Percentiles rank a stretch among this genome's conserved stretches.
phyloP scores from a whole-genome alignment of 768 basidiomycete genomes.

The Pluteus cervinus region DNA sequence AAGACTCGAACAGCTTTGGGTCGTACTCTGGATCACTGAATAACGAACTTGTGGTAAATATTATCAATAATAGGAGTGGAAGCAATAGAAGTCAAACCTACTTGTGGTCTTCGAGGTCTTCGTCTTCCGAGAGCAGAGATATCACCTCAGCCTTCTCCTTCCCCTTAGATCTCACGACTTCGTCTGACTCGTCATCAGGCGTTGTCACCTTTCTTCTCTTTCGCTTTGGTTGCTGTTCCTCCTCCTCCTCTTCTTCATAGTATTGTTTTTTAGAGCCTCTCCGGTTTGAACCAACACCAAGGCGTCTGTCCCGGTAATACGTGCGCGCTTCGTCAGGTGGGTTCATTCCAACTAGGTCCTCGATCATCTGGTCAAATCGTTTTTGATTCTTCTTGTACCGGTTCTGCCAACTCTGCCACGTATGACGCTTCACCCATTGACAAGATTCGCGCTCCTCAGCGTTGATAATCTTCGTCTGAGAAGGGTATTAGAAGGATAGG shows the following conservation, averaged over 20 bases:
- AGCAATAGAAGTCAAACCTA: too few species aligned
- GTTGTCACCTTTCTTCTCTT: too few species aligned
- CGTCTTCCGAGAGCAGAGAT: not conserved
- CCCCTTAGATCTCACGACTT: not conserved
- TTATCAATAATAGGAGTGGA: too few species aligned
- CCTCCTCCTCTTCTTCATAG: slow-evolving; percentile 4
- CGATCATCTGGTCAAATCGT: slow-evolving; percentile 30
- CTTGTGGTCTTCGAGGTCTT: slow-evolving; percentile 1
- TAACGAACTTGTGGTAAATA: too few species aligned
- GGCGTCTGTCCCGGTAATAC: slow-evolving; percentile 12
- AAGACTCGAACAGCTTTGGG: too few species aligned
- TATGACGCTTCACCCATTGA: slow-evolving; percentile 38
- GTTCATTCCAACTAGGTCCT: slow-evolving; percentile 16
- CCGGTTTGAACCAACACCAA: not conserved
- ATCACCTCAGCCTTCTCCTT: too few species aligned
- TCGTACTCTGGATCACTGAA: too few species aligned
- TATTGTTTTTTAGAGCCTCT: not conserved
- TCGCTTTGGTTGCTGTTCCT: slow-evolving; percentile 7
- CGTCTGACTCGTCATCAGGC: not conserved
- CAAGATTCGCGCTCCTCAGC: slow-evolving; percentile 20
- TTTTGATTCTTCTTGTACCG: slow-evolving; percentile 35
- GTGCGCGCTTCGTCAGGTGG: slow-evolving; percentile 20
- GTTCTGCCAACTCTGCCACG: slow-evolving; percentile 41
- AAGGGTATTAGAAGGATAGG: slow-evolving; percentile 5
- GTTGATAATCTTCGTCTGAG: slow-evolving; percentile 2